phyloP scores from a whole-genome alignment of 1,139 yeast genomes.

The Yamadazyma atlantica region DNA sequence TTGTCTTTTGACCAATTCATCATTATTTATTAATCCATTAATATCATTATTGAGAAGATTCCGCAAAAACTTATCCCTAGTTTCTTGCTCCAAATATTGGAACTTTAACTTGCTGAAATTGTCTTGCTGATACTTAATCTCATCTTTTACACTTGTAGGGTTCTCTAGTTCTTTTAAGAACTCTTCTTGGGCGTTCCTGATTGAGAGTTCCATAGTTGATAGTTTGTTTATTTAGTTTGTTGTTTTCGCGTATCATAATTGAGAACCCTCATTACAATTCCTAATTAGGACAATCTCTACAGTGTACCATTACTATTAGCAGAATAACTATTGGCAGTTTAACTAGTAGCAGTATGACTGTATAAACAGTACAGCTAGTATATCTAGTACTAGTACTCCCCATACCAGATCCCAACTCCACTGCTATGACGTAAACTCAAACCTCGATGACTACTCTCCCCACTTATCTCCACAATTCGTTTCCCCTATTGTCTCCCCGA shows the following conservation, averaged over 20 bases:
- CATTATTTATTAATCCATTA: slow-evolving; percentile 17
- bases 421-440: too few relatives aligned
- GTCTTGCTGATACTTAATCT: slow-evolving; percentile 34
- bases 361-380: too few relatives aligned
- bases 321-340: too few relatives aligned
- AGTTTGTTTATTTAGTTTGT: neutral
- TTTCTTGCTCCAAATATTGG: slow-evolving; percentile 65
- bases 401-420: too few relatives aligned
- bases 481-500: too few relatives aligned
- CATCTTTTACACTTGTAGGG: slow-evolving; percentile 31
- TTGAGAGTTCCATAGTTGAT: slow-evolving; percentile 1
- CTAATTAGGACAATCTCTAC: too few relatives aligned
- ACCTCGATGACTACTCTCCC: too few relatives aligned
- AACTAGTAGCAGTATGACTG: too few relatives aligned
- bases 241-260: neutral
- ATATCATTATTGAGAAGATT: slow-evolving; percentile 14
- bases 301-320: too few relatives aligned
- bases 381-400: too few relatives aligned
- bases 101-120: slow-evolving; percentile 54
- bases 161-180: slow-evolving; percentile 1
- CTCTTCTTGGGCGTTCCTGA: neutral
- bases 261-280: too few relatives aligned
- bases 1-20: slow-evolving; percentile 20
- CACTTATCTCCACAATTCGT: too few relatives aligned
- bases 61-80: slow-evolving; percentile 60